Percentiles rank a stretch among this genome's conserved stretches.
Conservation (phyloP, 2,329 filamentous ascomycete species). For the Verticillium nubilum region DNA sequence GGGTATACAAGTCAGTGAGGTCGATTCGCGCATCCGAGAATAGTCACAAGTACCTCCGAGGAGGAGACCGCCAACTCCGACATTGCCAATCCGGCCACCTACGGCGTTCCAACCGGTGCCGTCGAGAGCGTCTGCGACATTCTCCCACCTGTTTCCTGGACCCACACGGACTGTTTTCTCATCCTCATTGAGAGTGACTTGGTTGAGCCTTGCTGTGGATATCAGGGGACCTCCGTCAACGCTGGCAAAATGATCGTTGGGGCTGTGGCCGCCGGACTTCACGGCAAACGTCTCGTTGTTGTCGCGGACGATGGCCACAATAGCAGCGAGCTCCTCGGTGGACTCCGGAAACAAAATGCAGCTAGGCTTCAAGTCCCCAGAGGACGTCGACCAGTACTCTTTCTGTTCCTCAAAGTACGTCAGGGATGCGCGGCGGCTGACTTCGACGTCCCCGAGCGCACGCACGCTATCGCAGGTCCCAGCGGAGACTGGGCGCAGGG, state of each 20-base stretch:
- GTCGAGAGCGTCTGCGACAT: constrained; percentile 32
- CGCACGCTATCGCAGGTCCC: constrained; percentile 30
- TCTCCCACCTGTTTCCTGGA: constrained; percentile 37
- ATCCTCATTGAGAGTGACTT: constrained; percentile 29
- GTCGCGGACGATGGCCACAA: constrained; percentile 43
- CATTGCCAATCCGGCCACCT: constrained; percentile 38
- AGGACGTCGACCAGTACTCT: constrained; percentile 40
- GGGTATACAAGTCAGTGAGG: constrained; percentile 30
- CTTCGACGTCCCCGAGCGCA: background rate
- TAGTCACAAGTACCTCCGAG: constrained; percentile 45
- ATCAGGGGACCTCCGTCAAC: constrained; percentile 43
- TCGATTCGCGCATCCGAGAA: constrained; percentile 28
- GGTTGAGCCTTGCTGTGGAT: constrained; percentile 37
- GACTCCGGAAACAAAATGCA: constrained; percentile 43
- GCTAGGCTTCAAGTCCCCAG: constrained; percentile 35
- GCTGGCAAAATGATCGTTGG: constrained; percentile 47
- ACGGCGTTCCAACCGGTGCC: constrained; percentile 35
- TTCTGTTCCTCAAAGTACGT: constrained; percentile 30
- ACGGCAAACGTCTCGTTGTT: constrained; percentile 46
- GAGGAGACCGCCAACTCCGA: constrained; percentile 41
- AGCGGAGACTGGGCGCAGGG: background rate
- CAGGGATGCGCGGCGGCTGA: constrained; percentile 18
- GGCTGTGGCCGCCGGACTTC: constrained; percentile 53
- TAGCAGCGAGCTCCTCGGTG: constrained; percentile 43
- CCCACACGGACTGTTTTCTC: constrained; percentile 36